Percentiles rank a stretch among this genome's conserved stretches.
Evolutionary conservation across 2,329 filamentous ascomycete species (phyloP).

Genomic region (Pseudogymnoascus sp.): DNA sequence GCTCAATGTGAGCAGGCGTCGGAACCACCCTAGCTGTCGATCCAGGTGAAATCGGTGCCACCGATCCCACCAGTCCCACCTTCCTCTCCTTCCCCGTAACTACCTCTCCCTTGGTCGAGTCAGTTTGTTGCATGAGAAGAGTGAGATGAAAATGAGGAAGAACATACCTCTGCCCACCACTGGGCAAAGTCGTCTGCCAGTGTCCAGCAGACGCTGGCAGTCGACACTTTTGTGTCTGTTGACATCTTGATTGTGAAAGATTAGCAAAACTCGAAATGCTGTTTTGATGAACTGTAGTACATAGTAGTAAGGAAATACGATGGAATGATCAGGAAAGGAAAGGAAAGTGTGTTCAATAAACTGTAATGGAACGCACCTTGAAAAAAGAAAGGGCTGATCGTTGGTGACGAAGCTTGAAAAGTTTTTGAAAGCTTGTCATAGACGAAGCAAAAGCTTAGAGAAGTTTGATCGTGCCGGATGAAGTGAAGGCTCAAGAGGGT

Average conservation of each 20-base stretch:
- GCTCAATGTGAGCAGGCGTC: not conserved
- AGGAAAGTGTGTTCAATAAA: not conserved
- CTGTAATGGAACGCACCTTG: not conserved
- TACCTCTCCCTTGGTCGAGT: not conserved
- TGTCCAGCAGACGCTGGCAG: not conserved
- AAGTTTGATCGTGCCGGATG: not conserved
- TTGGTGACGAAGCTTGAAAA: not conserved
- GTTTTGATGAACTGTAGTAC: not conserved
- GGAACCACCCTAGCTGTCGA: not conserved
- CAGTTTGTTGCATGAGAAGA: not conserved
- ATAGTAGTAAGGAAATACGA: too few relatives aligned
- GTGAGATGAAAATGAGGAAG: not conserved
- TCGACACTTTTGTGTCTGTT: not conserved
- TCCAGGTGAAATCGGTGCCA: conserved; percentile 4
- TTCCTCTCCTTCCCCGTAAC: conserved; percentile 20
- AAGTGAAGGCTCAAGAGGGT: not conserved
- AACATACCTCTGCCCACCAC: not conserved
- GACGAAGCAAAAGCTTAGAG: not conserved
- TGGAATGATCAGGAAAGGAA: not conserved
- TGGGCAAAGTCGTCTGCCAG: not conserved
- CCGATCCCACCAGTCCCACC: conserved; percentile 31
- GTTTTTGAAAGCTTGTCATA: not conserved
- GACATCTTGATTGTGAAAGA: not conserved
- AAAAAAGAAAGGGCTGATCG: not conserved
- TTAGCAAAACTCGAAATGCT: not conserved